These are phyloP conservation scores for Canavalia ensiformis DNA, from an alignment of 306 rosid genomes.

Conservation along the genomic window DNA sequence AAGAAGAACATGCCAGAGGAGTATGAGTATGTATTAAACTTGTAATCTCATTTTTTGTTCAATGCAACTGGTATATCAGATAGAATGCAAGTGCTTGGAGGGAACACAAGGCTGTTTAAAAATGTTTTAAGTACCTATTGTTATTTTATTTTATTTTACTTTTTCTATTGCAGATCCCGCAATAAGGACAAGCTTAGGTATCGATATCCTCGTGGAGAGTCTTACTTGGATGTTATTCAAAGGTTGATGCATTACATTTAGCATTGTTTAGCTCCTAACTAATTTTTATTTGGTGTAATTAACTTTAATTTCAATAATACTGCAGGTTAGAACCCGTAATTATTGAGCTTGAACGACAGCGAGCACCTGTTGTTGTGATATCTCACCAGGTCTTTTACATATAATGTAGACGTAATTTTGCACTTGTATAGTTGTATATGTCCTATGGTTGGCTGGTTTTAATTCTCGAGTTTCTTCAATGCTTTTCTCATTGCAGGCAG, in stretches of 20 bases:
- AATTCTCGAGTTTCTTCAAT: constrained; percentile 33
- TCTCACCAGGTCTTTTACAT: constrained; percentile 82
- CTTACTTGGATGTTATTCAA: constrained; percentile 97
- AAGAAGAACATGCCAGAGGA: constrained; percentile 97
- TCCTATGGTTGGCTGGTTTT: constrained; percentile 25
- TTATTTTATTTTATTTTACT: constrained; percentile 4
- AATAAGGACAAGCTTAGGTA: constrained; percentile 92
- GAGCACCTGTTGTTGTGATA: constrained; percentile 95
- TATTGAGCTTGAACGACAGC: constrained; percentile 95
- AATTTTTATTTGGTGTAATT: constrained; percentile 21
- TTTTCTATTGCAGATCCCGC: constrained; percentile 69
- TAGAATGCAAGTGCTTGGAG: not conserved
- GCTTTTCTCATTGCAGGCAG: constrained; percentile 71
- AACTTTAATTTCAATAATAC: constrained; percentile 11
- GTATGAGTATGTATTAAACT: constrained; percentile 72
- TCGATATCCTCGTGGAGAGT: constrained; percentile 98
- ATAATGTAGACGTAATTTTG: constrained; percentile 1
- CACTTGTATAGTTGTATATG: not conserved
- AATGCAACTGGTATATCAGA: constrained; percentile 34
- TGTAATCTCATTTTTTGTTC: constrained; percentile 38
- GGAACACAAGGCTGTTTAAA: constrained; percentile 38
- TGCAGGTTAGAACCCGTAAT: constrained; percentile 99
- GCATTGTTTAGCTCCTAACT: constrained; percentile 26
- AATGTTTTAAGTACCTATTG: not conserved
- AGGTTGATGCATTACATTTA: constrained; percentile 64